These are phyloP conservation scores for Dacryopinax primogenitus DNA, from an alignment of 768 basidiomycete species.

Conservation along the genomic window DNA sequence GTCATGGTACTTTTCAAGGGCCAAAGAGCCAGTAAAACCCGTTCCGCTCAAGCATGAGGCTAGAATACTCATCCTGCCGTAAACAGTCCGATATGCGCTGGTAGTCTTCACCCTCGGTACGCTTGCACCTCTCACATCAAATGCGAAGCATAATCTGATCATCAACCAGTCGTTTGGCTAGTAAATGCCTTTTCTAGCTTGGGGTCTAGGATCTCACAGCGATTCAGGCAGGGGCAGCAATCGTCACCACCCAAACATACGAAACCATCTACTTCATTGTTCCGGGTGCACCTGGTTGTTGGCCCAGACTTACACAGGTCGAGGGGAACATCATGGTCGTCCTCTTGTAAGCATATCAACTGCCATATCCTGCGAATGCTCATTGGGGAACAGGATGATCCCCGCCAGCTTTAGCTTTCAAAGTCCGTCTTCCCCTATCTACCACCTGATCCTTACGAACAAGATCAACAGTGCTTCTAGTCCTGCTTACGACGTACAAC, in stretches of 20 bases:
- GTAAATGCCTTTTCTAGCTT: too few species aligned
- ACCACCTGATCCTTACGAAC: background rate
- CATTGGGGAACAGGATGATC: background rate
- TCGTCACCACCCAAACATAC: background rate
- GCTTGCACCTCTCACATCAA: too few species aligned
- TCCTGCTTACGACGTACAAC: background rate
- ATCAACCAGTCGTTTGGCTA: too few species aligned
- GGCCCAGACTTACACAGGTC: background rate
- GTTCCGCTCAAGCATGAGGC: background rate
- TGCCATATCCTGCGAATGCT: background rate
- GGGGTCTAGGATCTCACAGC: too few species aligned
- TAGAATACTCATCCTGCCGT: background rate
- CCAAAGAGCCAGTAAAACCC: background rate
- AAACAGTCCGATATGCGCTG: background rate
- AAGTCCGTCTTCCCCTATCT: background rate
- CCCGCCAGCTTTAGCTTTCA: background rate
- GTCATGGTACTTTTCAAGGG: background rate
- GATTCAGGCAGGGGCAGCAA: background rate
- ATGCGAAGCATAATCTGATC: too few species aligned
- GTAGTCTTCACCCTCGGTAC: too few species aligned
- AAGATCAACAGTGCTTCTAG: background rate
- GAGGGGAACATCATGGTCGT: background rate
- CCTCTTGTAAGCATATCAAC: background rate
- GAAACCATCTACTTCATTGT: background rate
- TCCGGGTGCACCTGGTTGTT: background rate